A percentile compares a stretch with the other conserved stretches of the same genome.
These are phyloP conservation scores for Trichoderma pleuroti DNA, from an alignment of 2,329 filamentous ascomycete genomes.

Conservation along the genomic window DNA sequence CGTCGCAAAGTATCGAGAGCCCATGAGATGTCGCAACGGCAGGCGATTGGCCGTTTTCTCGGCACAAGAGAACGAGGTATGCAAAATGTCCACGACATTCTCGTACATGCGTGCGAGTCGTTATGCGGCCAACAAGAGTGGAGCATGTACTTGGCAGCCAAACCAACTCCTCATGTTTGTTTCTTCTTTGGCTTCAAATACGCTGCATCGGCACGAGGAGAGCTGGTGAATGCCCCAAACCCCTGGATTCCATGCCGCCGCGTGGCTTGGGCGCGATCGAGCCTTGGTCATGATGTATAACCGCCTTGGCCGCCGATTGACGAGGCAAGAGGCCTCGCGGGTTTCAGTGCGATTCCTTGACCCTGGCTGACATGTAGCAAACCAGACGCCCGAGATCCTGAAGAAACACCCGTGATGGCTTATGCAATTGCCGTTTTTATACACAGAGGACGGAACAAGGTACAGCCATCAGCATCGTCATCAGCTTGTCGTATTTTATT, in stretches of 20 bases:
- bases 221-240: neutral
- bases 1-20: neutral
- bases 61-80: neutral
- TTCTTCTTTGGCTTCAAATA: neutral
- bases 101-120: neutral
- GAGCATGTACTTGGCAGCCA: neutral
- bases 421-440: neutral
- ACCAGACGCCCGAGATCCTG: neutral
- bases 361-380: neutral
- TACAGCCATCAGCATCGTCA: neutral
- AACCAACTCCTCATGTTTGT: neutral
- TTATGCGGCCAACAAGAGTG: conserved; percentile 7
- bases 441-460: neutral
- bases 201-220: neutral
- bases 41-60: neutral
- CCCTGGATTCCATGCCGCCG: neutral
- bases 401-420: neutral
- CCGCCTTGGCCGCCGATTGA: neutral
- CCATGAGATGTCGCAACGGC: neutral
- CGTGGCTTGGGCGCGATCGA: neutral
- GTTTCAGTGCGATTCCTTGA: neutral
- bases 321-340: neutral
- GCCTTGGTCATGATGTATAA: neutral
- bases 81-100: neutral
- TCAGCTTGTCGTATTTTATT: neutral